These are phyloP conservation scores for Phytophthora kernoviae DNA, from an alignment of 352 stramenopile genomes.

Conservation along the genomic window DNA sequence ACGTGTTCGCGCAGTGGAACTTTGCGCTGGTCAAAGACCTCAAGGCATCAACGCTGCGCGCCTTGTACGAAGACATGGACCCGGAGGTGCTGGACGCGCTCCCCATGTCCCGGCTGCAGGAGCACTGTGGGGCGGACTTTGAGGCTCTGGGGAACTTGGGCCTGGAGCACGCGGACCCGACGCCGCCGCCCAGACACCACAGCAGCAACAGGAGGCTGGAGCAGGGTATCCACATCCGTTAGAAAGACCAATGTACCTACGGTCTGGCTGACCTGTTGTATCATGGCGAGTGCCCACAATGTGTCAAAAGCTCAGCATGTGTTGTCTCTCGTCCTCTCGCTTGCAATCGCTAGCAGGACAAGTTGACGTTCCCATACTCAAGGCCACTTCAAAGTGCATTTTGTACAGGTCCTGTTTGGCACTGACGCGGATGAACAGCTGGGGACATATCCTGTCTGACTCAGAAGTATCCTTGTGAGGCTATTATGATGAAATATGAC, in stretches of 20 bases:
- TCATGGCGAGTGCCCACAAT: too few relatives aligned
- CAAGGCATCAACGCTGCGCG: conserved; percentile 61
- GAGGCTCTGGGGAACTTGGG: conserved; percentile 61
- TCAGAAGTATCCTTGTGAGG: too few relatives aligned
- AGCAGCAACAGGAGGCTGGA: conserved; percentile 63
- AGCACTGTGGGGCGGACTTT: conserved; percentile 62
- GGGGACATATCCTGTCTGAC: too few relatives aligned
- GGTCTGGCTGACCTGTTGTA: conserved; percentile 4
- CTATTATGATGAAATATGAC: too few relatives aligned
- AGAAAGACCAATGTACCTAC: conserved; percentile 30
- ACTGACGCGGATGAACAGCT: too few relatives aligned
- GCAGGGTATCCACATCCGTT: conserved; percentile 84
- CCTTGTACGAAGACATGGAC: conserved; percentile 73
- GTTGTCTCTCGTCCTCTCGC: not conserved
- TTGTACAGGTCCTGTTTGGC: too few relatives aligned
- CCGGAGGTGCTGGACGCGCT: conserved; percentile 51
- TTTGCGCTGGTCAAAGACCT: conserved; percentile 79
- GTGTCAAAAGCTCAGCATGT: not conserved
- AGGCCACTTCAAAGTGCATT: too few relatives aligned
- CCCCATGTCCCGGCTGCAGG: conserved; percentile 63
- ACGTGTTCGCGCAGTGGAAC: conserved; percentile 75
- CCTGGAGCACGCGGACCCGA: conserved; percentile 75
- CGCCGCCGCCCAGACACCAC: conserved; percentile 35
- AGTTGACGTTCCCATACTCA: too few relatives aligned
- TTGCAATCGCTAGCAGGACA: too few relatives aligned